A percentile compares a stretch with the other conserved stretches of the same genome.
Conservation (phyloP, 2,329 filamentous ascomycete species). For the Elsinoe batatas region DNA sequence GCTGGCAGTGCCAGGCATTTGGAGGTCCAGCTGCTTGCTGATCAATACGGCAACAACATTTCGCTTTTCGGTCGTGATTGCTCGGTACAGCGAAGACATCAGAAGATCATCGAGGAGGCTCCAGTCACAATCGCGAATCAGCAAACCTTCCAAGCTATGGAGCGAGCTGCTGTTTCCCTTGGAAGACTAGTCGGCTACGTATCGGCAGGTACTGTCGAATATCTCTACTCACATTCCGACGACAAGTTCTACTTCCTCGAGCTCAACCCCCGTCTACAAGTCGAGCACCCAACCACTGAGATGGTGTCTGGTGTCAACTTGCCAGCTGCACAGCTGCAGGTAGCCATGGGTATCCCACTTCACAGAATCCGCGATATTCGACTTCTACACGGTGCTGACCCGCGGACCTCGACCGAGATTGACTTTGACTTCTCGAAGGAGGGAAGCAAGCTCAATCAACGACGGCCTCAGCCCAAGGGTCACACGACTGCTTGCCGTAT, state of each 20-base stretch:
- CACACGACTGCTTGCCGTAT: slow-evolving; percentile 98
- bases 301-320: slow-evolving; percentile 98
- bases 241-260: slow-evolving; percentile 99
- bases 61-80: slow-evolving; percentile 98
- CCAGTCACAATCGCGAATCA: slow-evolving; percentile 91
- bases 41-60: slow-evolving; percentile 99
- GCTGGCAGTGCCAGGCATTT: slow-evolving; percentile 92
- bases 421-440: slow-evolving; percentile 94
- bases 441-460: slow-evolving; percentile 72
- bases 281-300: slow-evolving; percentile 98
- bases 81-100: slow-evolving; percentile 94
- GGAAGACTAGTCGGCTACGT: slow-evolving; percentile 95
- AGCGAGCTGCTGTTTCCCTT: slow-evolving; percentile 87
- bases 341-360: slow-evolving; percentile 96
- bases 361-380: slow-evolving; percentile 95
- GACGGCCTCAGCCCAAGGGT: slow-evolving; percentile 84
- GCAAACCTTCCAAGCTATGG: slow-evolving; percentile 89
- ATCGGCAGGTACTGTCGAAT: slow-evolving; percentile 96
- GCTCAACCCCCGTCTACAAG: slow-evolving; percentile 96
- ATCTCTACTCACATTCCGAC: slow-evolving; percentile 93
- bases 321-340: slow-evolving; percentile 92
- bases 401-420: slow-evolving; percentile 74
- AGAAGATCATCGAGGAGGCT: slow-evolving; percentile 99
- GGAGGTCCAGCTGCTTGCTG: slow-evolving; percentile 92
- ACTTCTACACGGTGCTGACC: slow-evolving; percentile 89